Evolutionary conservation across 2,329 filamentous ascomycete genomes (phyloP).

Genomic region (Pyrenophora teres): DNA sequence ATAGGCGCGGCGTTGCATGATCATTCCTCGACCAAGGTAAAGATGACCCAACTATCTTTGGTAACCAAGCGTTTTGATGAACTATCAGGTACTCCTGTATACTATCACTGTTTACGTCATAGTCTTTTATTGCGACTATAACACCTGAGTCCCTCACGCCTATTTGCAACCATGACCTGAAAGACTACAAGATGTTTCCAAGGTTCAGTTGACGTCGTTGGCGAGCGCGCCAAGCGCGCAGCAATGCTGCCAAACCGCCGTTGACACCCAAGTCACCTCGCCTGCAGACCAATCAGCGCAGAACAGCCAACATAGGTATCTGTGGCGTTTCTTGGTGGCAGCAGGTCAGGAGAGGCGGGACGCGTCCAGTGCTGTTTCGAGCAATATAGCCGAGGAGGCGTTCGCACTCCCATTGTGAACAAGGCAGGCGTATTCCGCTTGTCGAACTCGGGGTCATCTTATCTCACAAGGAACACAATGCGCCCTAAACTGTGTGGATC

Average conservation of each 20-base stretch:
- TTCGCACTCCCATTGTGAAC: not conserved
- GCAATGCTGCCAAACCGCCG: constrained; percentile 9
- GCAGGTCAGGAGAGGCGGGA: not conserved
- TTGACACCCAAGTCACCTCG: constrained; percentile 13
- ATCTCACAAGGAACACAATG: not conserved
- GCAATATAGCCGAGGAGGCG: constrained; percentile 16
- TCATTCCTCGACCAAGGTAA: constrained; percentile 4
- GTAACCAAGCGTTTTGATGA: no score
- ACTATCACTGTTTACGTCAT: not conserved
- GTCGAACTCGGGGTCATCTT: not conserved
- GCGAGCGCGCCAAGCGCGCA: constrained; percentile 16
- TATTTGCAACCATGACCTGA: not conserved
- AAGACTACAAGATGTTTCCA: constrained; percentile 11
- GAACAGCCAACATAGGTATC: constrained; percentile 4
- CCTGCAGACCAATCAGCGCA: constrained; percentile 2
- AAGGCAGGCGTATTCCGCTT: not conserved
- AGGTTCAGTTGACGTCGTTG: constrained; percentile 24
- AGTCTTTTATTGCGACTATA: not conserved
- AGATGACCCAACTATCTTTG: not conserved
- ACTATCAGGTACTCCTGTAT: no score
- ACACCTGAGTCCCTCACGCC: not conserved
- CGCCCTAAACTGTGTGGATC: not conserved
- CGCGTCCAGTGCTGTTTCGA: constrained; percentile 20
- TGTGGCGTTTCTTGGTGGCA: constrained; percentile 8
- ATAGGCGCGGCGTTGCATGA: constrained; percentile 18